Conservation (phyloP, 306 rosid genomes). For the Medicago arabica region DNA sequence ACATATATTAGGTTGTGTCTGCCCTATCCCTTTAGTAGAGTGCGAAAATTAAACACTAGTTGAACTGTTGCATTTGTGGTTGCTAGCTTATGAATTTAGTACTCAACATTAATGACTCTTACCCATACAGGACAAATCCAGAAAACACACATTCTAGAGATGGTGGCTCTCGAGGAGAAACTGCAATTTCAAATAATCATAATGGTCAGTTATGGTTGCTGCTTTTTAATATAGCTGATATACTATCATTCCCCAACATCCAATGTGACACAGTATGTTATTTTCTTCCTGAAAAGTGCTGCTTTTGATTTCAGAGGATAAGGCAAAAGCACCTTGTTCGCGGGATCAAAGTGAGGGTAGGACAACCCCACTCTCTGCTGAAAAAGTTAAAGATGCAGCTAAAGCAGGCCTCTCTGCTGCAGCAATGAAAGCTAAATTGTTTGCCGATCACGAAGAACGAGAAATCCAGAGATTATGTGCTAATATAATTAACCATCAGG, state of each 20-base stretch:
- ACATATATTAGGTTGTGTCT: constrained; percentile 28
- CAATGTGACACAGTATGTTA: constrained; percentile 23
- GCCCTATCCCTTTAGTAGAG: constrained; percentile 20
- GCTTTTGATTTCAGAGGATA: constrained; percentile 63
- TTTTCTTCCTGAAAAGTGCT: constrained; percentile 38
- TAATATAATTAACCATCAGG: constrained; percentile 94
- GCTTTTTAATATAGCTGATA: constrained; percentile 20
- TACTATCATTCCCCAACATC: constrained; percentile 29
- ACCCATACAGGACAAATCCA: constrained; percentile 64
- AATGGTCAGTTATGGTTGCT: constrained; percentile 62
- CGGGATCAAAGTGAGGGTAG: constrained; percentile 67
- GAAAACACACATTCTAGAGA: constrained; percentile 65
- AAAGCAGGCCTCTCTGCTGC: constrained; percentile 97
- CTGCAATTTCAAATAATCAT: constrained; percentile 62
- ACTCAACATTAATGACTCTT: constrained; percentile 37
- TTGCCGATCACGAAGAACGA: constrained; percentile 99
- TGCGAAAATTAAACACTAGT: constrained; percentile 25
- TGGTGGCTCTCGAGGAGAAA: constrained; percentile 64
- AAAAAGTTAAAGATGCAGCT: constrained; percentile 89
- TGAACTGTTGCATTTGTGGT: constrained; percentile 27
- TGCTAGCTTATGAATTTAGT: constrained; percentile 47
- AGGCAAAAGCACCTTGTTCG: constrained; percentile 59
- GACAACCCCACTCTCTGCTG: constrained; percentile 62
- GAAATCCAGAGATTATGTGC: constrained; percentile 99
- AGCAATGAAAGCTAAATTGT: constrained; percentile 92